Percentiles rank a stretch among this genome's conserved stretches.
phyloP scores from a whole-genome alignment of 179 eudicot genomes.

The Silene vulgaris region DNA sequence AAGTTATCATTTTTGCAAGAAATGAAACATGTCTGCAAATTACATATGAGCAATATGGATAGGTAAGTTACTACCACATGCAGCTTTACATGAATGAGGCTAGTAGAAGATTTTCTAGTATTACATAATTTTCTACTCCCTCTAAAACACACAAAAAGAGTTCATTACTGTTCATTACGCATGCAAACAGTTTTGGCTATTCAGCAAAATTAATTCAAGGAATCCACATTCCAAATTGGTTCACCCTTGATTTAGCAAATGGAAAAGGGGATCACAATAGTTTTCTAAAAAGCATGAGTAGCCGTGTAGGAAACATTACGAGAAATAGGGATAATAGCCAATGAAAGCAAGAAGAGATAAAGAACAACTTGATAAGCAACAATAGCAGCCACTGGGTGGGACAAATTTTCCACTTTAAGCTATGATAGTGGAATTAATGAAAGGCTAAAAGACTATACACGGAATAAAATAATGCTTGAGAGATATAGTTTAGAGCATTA shows the following conservation, averaged over 20 bases:
- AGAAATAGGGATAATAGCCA: conserved; percentile 14
- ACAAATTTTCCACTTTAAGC: conserved; percentile 22
- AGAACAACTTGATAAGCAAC: conserved; percentile 10
- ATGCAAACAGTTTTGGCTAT: background rate
- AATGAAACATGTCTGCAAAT: background rate
- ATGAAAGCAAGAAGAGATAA: conserved; percentile 14
- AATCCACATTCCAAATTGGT: background rate
- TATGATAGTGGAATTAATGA: conserved; percentile 11
- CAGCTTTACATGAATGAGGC: background rate
- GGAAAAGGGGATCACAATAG: background rate
- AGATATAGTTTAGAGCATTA: conserved; percentile 34
- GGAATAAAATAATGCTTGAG: conserved; percentile 19
- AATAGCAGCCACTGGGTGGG: conserved; percentile 24
- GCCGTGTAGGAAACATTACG: background rate
- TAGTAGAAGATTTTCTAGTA: conserved; percentile 5
- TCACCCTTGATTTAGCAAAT: background rate
- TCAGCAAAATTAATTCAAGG: background rate
- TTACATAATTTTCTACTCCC: background rate
- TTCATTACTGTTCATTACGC: background rate
- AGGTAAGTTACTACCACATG: background rate
- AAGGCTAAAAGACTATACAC: conserved; percentile 20
- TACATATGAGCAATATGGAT: background rate
- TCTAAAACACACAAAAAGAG: background rate
- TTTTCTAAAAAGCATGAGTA: conserved; percentile 2
- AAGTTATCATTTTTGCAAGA: background rate